Evolutionary conservation across 2,329 filamentous ascomycete species (phyloP), one percentile per base, ranked within the genome.

Genomic region (Zymoseptoria tritici): DNA sequence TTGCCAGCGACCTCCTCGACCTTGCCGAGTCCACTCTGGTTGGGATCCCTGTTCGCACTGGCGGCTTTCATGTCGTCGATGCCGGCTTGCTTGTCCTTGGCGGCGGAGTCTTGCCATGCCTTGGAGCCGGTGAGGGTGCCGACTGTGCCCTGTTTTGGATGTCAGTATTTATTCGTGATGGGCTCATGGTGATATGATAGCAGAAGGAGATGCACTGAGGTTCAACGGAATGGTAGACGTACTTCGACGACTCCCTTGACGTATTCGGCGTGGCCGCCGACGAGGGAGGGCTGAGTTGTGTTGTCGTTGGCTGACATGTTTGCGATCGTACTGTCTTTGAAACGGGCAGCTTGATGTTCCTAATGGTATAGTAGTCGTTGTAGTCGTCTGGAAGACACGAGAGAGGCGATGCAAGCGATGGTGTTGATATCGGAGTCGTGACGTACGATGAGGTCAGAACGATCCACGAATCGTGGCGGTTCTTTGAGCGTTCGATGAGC

Each of bases 211-310:
- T 49, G 50, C 26, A 57, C 8, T 54, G 31, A 31, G 26, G 46
- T 52, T 42, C 21, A 52, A n/a, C 22, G 26, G 49, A 29, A 36
- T 21, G 24, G 74, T 59, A 73, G 85, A 86, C 75, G 86, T 83
- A 86, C 87, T 76, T 87, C 84, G 58, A 83, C 81, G 6, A 83
- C 83, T 56, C 86, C 87, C 69, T 89, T 89, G 68, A 84, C 80
- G 68, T 88, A 90, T 69, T 88, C 83, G 31, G 80, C 85, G 70
- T 89, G 87, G 50, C 82, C 80, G 60, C 80, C 78, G 51, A 89
- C 69, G 64, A 90, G 84, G 52, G 85, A 80, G 20, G 85, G 82
- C 61, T 83, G 76, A 53, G 69, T 58, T 62, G 75, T 61, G 29
- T 56, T 53, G 51, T 60, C 57, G 56, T 59, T 58, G 51, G 59